Conservation (phyloP, 306 rosid genomes). For the Prosopis cineraria region DNA sequence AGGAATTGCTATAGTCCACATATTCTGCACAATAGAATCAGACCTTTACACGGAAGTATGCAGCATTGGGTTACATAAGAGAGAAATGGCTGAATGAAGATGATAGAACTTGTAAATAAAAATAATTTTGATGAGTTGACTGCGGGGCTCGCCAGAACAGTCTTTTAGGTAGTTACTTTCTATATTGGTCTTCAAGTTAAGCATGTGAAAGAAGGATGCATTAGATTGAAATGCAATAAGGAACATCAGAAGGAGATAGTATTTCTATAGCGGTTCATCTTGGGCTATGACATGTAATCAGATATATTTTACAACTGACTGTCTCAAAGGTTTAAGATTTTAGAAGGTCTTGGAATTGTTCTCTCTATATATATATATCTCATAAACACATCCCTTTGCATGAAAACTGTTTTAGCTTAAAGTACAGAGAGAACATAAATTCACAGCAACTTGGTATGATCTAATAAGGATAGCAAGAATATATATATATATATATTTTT, state of each 20-base stretch:
- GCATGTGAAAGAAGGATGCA: conserved; percentile 14
- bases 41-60: background rate
- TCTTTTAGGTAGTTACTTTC: background rate
- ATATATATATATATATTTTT: too few species aligned
- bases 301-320: background rate
- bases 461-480: background rate
- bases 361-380: background rate
- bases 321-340: background rate
- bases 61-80: background rate
- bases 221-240: background rate
- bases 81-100: conserved; percentile 19
- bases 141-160: background rate
- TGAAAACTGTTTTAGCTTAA: background rate
- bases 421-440: background rate
- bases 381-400: background rate
- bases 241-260: background rate
- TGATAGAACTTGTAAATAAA: background rate
- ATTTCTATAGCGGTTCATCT: background rate
- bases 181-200: background rate
- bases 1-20: background rate
- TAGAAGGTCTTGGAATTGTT: background rate
- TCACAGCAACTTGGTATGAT: background rate
- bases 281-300: background rate
- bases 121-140: background rate
- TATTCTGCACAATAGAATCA: background rate